Evolutionary conservation across 441 rosid species (phyloP), one percentile per base, ranked within the genome.

Genomic region (Erodium moschatum): DNA sequence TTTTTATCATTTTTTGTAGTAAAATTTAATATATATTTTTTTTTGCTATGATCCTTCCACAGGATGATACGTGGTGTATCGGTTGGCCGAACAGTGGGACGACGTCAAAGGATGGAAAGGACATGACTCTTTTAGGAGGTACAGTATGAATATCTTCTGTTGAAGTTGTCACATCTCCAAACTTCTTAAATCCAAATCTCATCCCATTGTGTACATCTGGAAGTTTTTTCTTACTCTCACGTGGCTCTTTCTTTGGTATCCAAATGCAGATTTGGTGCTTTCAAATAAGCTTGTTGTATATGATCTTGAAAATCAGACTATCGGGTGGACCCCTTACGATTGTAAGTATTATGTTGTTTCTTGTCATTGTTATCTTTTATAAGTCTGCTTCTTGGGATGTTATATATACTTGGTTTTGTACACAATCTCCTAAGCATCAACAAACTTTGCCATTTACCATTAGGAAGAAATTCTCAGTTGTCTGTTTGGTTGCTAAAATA

Each of bases 241-340:
- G 56, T 68, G 13, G 61, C 68, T 31, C 16, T 10, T n/a, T 6
- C 31, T 29, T 29, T 29, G 31, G 31, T 29, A 3, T 29, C 31
- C 31, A 29, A 29, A 12, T 69, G 77, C 87, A 92, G 98, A 92
- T 79, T 81, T 89, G 87, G 96, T 87, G 69, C 86, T 89, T 72
- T 82, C 89, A 67, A 84, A 85, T 77, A 89, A 86, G 77, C 77
- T 91, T 66, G 94, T 91, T 54, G 70, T 87, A 33, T 89, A 89
- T 64, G 92, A 89, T 78, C 72, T 90, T 7, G 93, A 83, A 69
- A 86, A 88, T 29, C 96, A 86, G 79, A 82, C 75, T 52, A 82
- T 94, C 71, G 98, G 98, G 78, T 94, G 98, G 98, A 87, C 90
- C 8, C 87, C 81, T 7, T 83, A 89, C 81, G 83, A 93, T 78